These are phyloP conservation scores for Glycine tomentella DNA, from an alignment of 306 rosid species.

Conservation along the genomic window DNA sequence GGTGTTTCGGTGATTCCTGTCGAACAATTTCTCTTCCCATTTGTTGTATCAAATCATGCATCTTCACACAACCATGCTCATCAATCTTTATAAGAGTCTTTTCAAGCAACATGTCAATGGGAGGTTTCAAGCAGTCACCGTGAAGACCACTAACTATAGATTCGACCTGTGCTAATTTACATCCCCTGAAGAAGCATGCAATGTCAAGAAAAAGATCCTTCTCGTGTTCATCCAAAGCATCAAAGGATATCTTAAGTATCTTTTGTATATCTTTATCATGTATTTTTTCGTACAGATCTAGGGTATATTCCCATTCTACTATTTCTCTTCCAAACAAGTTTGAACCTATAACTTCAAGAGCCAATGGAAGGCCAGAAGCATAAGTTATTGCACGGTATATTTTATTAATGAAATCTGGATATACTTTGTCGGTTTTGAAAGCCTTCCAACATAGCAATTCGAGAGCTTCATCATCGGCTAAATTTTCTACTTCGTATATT, in stretches of 20 bases:
- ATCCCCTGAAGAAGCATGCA: slow-evolving; percentile 36
- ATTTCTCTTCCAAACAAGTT: not conserved
- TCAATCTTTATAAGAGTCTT: no score
- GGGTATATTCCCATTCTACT: slow-evolving; percentile 5
- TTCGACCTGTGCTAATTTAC: not conserved
- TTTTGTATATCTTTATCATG: no score
- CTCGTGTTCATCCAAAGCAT: not conserved
- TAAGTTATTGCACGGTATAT: not conserved
- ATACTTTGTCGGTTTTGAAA: not conserved
- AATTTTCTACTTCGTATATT: not conserved
- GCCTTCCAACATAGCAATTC: slow-evolving; percentile 10
- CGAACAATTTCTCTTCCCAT: not conserved
- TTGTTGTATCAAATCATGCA: slow-evolving; percentile 41
- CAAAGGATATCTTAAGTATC: no score
- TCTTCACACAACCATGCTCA: not conserved
- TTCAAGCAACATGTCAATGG: not conserved
- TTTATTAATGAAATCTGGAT: not conserved
- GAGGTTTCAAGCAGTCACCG: not conserved
- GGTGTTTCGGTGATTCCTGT: not conserved
- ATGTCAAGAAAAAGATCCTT: slow-evolving; percentile 17
- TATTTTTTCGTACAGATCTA: not conserved
- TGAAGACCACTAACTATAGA: not conserved
- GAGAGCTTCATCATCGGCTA: not conserved
- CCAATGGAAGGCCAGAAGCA: no score
- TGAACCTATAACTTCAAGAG: slow-evolving; percentile 1